These are phyloP conservation scores for Closterium sp. DNA, from an alignment of 139 green algal species.

Conservation along the genomic window DNA sequence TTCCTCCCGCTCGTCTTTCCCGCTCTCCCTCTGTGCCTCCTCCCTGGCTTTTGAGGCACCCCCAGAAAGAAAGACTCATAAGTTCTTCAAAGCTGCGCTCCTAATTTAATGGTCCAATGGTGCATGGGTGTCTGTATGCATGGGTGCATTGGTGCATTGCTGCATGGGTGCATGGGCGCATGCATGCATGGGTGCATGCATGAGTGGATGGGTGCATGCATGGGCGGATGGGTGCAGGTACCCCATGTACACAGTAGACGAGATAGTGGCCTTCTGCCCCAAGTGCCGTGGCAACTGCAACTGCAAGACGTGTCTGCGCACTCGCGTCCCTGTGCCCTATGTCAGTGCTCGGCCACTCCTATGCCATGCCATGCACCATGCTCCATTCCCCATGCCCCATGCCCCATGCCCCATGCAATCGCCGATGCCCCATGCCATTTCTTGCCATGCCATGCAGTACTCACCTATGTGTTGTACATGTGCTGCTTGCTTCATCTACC, in stretches of 20 bases:
- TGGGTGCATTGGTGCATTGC: neutral
- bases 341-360: conserved; percentile 9
- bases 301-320: conserved; percentile 46
- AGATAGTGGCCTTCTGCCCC: conserved; percentile 31
- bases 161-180: no score
- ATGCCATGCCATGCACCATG: neutral
- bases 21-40: no score
- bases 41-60: no score
- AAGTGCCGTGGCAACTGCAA: conserved; percentile 49
- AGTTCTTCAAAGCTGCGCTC: no score
- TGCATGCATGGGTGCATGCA: neutral
- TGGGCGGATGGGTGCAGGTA: conserved; percentile 32
- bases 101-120: no score
- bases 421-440: neutral
- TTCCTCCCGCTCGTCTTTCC: no score
- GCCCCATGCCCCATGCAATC: neutral
- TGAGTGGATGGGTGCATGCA: neutral
- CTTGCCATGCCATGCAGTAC: neutral
- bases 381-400: no score
- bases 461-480: no score
- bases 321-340: neutral
- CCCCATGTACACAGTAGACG: conserved; percentile 26
- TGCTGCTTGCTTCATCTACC: no score
- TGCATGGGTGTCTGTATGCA: no score
- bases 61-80: no score